Base-by-base conservation (phyloP, 139 green algal genomes). In the Micractinium sp. region DNA sequence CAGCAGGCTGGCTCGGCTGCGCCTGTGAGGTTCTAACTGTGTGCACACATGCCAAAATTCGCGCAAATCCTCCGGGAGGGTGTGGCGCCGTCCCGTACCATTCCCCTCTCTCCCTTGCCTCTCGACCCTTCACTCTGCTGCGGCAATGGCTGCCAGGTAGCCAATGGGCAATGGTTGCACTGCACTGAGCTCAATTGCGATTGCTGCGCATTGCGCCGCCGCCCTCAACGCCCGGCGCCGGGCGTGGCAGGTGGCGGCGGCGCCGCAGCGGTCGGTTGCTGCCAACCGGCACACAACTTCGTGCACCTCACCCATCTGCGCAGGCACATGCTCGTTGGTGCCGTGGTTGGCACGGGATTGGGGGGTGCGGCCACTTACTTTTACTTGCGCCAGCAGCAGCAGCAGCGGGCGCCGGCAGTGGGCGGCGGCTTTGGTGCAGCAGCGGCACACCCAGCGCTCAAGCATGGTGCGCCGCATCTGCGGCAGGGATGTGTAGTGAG, bases 391-490 rank as follows among this genome's bases (percentile, higher is more conserved):
- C 71, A 53, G 36, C 81, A 85, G 53, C 85, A 82, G 39, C 69
- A 82, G 47, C 31, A n/a, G 22, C 31, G n/a, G 13, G 71, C 85
- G 12, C 22, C 18, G n/a, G 19, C n/a, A 19, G 29, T 66, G 47
- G 47, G 47, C 47, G 53, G 73, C 76, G 86, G 36, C 23, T 60
- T 81, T 78, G 77, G 60, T 5, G 41, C 36, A 53, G 53, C 25
- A 29, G 36, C 67, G 1, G 31, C 39, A 18, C 88, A 93, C 38
- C 91, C 85, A 2, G 67, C 66, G 19, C 35, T 91, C 25, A 92
- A 89, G 63, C 75, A 93, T 69, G 89, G 91, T 90, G 71, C 60
- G 77, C 14, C 2, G n/a, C 18, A 19, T 14, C 22, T 66, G 9
- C 38, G 5, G 38, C 39, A 7, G 22, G 47, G 47, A 56, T 56